These are phyloP conservation scores for Chondrus crispus DNA, from an alignment of 23 red algal species.

Conservation along the genomic window DNA sequence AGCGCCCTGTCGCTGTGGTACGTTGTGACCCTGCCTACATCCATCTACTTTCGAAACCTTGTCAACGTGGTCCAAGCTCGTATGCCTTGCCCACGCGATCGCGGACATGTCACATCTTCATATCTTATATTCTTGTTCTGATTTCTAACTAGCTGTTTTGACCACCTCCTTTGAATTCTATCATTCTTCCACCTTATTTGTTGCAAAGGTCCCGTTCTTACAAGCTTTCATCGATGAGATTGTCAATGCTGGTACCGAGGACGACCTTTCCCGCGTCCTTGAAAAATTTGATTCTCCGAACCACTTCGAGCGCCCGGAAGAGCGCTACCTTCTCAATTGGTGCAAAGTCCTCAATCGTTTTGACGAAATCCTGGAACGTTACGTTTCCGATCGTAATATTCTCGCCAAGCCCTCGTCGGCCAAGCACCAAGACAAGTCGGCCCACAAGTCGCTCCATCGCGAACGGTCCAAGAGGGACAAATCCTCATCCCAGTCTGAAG, in stretches of 20 bases:
- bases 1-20: slow-evolving; percentile 30
- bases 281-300: slow-evolving; percentile 45
- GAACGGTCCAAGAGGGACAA: background rate
- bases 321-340: slow-evolving; percentile 64
- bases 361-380: slow-evolving; percentile 58
- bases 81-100: background rate
- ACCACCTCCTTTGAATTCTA: background rate
- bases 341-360: slow-evolving; percentile 66
- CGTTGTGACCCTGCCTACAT: slow-evolving; percentile 1
- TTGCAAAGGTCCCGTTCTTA: slow-evolving; percentile 15
- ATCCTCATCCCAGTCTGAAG: background rate
- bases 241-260: slow-evolving; percentile 28
- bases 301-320: slow-evolving; percentile 68
- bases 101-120: background rate
- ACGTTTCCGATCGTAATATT: slow-evolving; percentile 15
- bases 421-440: too few species aligned
- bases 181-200: background rate
- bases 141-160: background rate
- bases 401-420: slow-evolving; percentile 5
- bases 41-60: background rate
- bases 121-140: background rate
- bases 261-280: slow-evolving; percentile 11
- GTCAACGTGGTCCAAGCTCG: background rate
- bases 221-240: slow-evolving; percentile 28
- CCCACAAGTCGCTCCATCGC: too few species aligned